Percentiles rank a stretch among this genome's conserved stretches.
These are phyloP conservation scores for Sistotremastrum niveocremeum DNA, from an alignment of 768 basidiomycete genomes.

Conservation along the genomic window DNA sequence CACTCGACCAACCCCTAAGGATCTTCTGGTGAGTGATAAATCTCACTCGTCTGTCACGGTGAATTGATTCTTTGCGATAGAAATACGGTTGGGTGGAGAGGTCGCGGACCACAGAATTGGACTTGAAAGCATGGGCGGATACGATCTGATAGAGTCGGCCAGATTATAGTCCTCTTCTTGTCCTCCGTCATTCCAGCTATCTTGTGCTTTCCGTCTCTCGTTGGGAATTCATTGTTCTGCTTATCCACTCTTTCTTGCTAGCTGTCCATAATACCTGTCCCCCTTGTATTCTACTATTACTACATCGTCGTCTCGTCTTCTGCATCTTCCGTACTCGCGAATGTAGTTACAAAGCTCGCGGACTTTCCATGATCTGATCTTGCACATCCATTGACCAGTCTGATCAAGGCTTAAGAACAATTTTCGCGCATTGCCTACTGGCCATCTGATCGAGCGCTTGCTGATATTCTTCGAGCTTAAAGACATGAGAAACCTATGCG, in stretches of 20 bases:
- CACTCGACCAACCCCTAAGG: constrained; percentile 72
- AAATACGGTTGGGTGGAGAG: constrained; percentile 64
- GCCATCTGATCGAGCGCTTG: constrained; percentile 55
- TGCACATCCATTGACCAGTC: neutral
- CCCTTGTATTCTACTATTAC: too few species aligned
- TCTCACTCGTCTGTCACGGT: constrained; percentile 1
- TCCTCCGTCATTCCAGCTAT: too few species aligned
- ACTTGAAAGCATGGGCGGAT: constrained; percentile 71
- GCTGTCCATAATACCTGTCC: too few species aligned
- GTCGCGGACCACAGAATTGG: constrained; percentile 44
- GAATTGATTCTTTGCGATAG: constrained; percentile 21
- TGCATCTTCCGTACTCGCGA: too few species aligned
- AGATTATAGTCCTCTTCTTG: too few species aligned
- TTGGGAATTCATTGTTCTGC: too few species aligned
- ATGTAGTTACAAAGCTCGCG: too few species aligned
- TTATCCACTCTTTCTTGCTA: too few species aligned
- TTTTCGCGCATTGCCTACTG: constrained; percentile 40
- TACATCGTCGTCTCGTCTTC: too few species aligned
- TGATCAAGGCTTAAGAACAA: constrained; percentile 41
- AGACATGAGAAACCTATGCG: constrained; percentile 40
- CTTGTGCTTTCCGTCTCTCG: too few species aligned
- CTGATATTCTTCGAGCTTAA: constrained; percentile 45
- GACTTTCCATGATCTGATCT: too few species aligned
- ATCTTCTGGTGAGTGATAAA: constrained; percentile 50
- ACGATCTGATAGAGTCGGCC: constrained; percentile 35